Conservation (phyloP, 2,329 filamentous ascomycete genomes). For the Neoarthrinium moseri region DNA sequence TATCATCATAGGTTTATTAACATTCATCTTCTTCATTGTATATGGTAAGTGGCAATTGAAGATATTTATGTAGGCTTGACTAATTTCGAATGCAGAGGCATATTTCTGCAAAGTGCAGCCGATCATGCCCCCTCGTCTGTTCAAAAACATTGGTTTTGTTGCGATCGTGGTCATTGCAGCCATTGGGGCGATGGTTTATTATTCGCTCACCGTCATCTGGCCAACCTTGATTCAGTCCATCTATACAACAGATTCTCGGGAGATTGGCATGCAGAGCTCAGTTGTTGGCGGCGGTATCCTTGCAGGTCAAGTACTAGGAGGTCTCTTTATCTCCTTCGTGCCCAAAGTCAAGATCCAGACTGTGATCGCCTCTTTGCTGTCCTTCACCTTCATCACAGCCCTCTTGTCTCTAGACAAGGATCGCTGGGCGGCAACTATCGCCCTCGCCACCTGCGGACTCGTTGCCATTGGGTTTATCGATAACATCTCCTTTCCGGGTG, state of each 20-base stretch:
- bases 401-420: slow-evolving; percentile 26
- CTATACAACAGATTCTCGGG: slow-evolving; percentile 35
- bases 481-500: slow-evolving; percentile 39
- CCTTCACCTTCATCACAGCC: slow-evolving; percentile 32
- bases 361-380: slow-evolving; percentile 27
- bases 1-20: slow-evolving; percentile 35
- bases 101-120: slow-evolving; percentile 34
- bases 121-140: slow-evolving; percentile 41
- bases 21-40: slow-evolving; percentile 33
- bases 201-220: slow-evolving; percentile 42
- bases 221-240: slow-evolving; percentile 39
- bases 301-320: slow-evolving; percentile 36
- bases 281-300: slow-evolving; percentile 41
- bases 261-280: slow-evolving; percentile 39
- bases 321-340: slow-evolving; percentile 33
- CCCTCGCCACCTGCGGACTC: slow-evolving; percentile 28
- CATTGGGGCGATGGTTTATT: slow-evolving; percentile 44
- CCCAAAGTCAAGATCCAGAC: slow-evolving; percentile 34
- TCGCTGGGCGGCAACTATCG: slow-evolving; percentile 27
- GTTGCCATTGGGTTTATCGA: slow-evolving; percentile 36
- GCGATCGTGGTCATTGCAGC: slow-evolving; percentile 37
- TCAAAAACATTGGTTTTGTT: slow-evolving; percentile 37
- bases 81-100: slow-evolving; percentile 18
- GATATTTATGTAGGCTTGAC: too few species aligned
- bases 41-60: slow-evolving; percentile 29